phyloP scores from a whole-genome alignment of 2,329 filamentous ascomycete genomes.

The Dothideomycetes sp. region DNA sequence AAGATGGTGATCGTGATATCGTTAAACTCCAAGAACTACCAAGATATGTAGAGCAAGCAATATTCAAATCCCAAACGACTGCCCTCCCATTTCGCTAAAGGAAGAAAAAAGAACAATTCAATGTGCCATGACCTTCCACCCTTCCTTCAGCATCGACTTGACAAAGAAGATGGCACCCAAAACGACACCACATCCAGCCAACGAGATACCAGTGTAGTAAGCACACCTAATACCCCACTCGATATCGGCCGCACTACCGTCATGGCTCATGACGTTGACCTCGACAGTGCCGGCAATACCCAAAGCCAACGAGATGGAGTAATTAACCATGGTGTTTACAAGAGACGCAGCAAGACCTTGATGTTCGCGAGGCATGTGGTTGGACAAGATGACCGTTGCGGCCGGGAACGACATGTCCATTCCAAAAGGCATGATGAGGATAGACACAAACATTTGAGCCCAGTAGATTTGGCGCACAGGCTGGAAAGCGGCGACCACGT shows the following conservation, averaged over 20 bases:
- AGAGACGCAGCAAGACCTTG: constrained; percentile 24
- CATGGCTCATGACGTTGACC: constrained; percentile 14
- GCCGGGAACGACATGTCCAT: constrained; percentile 27
- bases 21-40: too few relatives aligned
- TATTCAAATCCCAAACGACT: too few relatives aligned
- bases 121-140: constrained; percentile 12
- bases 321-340: constrained; percentile 22
- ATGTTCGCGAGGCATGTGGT: constrained; percentile 22
- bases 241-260: constrained; percentile 6
- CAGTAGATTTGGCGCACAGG: constrained; percentile 29
- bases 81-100: neutral
- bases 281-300: constrained; percentile 20
- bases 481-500: constrained; percentile 23
- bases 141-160: constrained; percentile 15
- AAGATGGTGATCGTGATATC: too few relatives aligned
- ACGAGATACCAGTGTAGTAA: constrained; percentile 21
- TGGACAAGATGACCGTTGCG: constrained; percentile 23
- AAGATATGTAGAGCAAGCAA: too few relatives aligned
- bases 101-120: neutral
- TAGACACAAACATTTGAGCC: constrained; percentile 28
- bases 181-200: constrained; percentile 18
- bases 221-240: constrained; percentile 19
- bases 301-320: constrained; percentile 20
- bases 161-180: constrained; percentile 19
- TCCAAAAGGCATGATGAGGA: constrained; percentile 28